phyloP scores from a whole-genome alignment of 75 land plant species.

The Picea sitchensis region DNA sequence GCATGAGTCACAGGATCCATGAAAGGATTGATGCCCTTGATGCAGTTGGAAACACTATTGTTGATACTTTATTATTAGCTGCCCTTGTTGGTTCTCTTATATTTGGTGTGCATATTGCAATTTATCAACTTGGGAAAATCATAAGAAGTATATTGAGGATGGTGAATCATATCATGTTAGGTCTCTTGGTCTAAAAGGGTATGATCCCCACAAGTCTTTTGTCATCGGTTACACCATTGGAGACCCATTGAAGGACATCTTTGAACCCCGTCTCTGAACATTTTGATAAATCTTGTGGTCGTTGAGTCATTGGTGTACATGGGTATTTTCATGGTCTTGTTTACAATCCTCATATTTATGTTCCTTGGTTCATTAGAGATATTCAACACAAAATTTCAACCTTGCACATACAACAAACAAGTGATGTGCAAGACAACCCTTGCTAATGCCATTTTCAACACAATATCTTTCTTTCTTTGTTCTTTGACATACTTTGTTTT shows the following conservation, averaged over 20 bases:
- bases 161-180: slow-evolving; percentile 73
- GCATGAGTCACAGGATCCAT: slow-evolving; percentile 76
- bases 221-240: slow-evolving; percentile 83
- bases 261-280: no score
- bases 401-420: slow-evolving; percentile 56
- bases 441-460: slow-evolving; percentile 68
- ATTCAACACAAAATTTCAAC: slow-evolving; percentile 54
- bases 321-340: slow-evolving; percentile 65
- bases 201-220: slow-evolving; percentile 79
- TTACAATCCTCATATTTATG: slow-evolving; percentile 71
- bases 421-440: slow-evolving; percentile 68
- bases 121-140: slow-evolving; percentile 68
- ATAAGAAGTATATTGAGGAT: slow-evolving; percentile 89
- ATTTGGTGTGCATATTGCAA: slow-evolving; percentile 63
- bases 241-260: slow-evolving; percentile 44
- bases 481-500: slow-evolving; percentile 73
- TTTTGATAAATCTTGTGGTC: no score
- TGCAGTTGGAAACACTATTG: slow-evolving; percentile 93
- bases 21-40: slow-evolving; percentile 94
- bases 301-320: slow-evolving; percentile 27
- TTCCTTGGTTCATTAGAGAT: slow-evolving; percentile 79
- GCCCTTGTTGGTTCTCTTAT: slow-evolving; percentile 67
- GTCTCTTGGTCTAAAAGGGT: slow-evolving; percentile 74
- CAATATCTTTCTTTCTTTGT: slow-evolving; percentile 69
- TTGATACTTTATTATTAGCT: slow-evolving; percentile 50